phyloP scores from a whole-genome alignment of 2,329 filamentous ascomycete genomes.

The Paracoccidioides lutzii region DNA sequence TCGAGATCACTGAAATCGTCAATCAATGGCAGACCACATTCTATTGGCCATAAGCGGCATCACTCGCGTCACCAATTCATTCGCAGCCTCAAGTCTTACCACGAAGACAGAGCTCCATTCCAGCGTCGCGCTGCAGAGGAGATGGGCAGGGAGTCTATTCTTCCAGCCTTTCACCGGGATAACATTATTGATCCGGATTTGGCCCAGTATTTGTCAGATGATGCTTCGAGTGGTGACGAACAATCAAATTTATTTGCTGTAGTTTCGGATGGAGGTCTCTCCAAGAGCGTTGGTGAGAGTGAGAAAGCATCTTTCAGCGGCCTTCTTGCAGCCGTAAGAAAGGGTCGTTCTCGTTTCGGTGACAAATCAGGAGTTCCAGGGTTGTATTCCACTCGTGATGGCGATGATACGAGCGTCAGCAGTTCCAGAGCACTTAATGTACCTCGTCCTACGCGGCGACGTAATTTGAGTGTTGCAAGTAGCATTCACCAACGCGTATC shows the following conservation, averaged over 20 bases:
- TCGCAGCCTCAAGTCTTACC: conserved; percentile 56
- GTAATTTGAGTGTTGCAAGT: conserved; percentile 76
- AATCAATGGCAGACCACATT: conserved; percentile 56
- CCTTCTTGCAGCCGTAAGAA: conserved; percentile 59
- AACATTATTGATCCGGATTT: conserved; percentile 97
- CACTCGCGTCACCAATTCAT: conserved; percentile 79
- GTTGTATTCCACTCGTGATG: conserved; percentile 55
- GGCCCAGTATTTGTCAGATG: conserved; percentile 88
- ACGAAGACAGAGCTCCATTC: conserved; percentile 79
- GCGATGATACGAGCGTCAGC: conserved; percentile 49
- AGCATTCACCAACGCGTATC: conserved; percentile 57
- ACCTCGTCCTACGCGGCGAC: conserved; percentile 53
- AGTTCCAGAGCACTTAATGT: conserved; percentile 47
- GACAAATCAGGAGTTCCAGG: conserved; percentile 64
- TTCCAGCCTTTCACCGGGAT: conserved; percentile 94
- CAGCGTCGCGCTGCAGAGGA: conserved; percentile 62
- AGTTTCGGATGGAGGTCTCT: conserved; percentile 52
- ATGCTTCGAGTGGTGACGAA: conserved; percentile 83
- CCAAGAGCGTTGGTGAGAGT: conserved; percentile 53
- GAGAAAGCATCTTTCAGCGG: conserved; percentile 63
- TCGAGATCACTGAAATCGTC: conserved; percentile 75
- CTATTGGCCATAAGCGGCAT: conserved; percentile 69
- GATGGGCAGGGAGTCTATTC: conserved; percentile 48
- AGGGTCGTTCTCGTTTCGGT: conserved; percentile 56
- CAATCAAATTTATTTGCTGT: conserved; percentile 72